phyloP scores from a whole-genome alignment of 202 grass and related monocot species.

The Bolboschoenoplectus hybrid region DNA sequence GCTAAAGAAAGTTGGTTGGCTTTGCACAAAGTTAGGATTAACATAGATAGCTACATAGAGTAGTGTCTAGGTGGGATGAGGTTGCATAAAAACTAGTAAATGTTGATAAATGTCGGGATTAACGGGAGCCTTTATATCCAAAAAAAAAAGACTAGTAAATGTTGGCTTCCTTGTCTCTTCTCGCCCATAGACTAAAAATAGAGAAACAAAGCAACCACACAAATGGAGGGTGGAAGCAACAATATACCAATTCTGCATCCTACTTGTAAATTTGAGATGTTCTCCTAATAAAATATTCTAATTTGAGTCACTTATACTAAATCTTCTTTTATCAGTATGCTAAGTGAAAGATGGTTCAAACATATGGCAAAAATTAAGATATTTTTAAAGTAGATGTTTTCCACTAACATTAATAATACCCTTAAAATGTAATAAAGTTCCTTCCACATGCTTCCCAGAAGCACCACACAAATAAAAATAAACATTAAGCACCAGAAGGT shows the following conservation, averaged over 20 bases:
- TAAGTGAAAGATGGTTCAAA: not conserved
- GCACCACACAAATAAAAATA: not conserved
- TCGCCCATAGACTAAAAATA: constrained; percentile 21
- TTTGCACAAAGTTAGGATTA: too few species aligned
- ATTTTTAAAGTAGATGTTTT: not conserved
- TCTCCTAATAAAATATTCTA: not conserved
- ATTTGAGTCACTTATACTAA: not conserved
- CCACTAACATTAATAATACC: not conserved
- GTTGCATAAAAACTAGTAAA: too few species aligned
- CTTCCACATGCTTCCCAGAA: not conserved
- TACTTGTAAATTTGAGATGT: not conserved
- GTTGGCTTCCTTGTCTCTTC: not conserved
- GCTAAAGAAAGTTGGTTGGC: too few species aligned
- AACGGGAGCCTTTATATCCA: too few species aligned
- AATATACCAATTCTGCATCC: not conserved
- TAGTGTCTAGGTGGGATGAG: too few species aligned
- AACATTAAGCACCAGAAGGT: not conserved
- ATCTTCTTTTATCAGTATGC: not conserved
- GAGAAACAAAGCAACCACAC: not conserved
- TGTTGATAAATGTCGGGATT: too few species aligned
- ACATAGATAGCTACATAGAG: too few species aligned
- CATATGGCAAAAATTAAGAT: not conserved
- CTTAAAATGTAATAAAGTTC: not conserved
- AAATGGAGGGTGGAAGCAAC: constrained; percentile 14
- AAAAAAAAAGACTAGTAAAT: not conserved